Base-by-base conservation (phyloP, 2,329 filamentous ascomycete genomes). In the Arthrinium puccinioides region DNA sequence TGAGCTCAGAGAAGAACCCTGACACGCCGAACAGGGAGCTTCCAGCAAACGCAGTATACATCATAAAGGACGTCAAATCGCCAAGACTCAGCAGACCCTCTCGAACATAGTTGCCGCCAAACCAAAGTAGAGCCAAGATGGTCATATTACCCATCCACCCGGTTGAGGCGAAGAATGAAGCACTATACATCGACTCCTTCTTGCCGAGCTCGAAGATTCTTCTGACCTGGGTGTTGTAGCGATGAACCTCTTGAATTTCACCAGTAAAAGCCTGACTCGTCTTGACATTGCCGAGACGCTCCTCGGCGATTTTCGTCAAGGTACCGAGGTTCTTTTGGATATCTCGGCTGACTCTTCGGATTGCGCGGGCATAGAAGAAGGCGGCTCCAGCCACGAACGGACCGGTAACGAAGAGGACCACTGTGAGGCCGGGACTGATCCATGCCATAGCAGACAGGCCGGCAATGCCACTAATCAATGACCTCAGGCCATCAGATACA, bases 71-170 rank as follows among this genome's bases (percentile, higher is more conserved):
- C 1, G 92, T 94, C 29, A 98, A 66, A 47, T 98, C 90, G 50
- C 92, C 92, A 32, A 97, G 81, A 7, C 79, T 87, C 67, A 98
- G 92, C 28, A 81, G 71, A 2, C 92, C 92, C 9, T 76, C 79
- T 50, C 88, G 82, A 21, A 98, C 92, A 65, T 96, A 87, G 43
- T 83, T 83, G 39, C 92, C 88, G 46, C 94, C 92, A 21, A 90
- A 85, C 52, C 94, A 86, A 1, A 98, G 74, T 54, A 98, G 78
- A 10, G 85, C 84, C 38, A 98, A 68, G 45, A 98, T 90, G 1
- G 92, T 97, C 80, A 97, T 86, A 55, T 98, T 98, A 19, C 92
- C 92, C 62, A 90, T 84, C 64, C 94, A 84, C 20, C 90, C 88
- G 28, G 89, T 95, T 45, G 83, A 72, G 29, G 69, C 70, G 61